phyloP scores from a whole-genome alignment of 2,329 filamentous ascomycete species.

The Nigrospora oryzae region DNA sequence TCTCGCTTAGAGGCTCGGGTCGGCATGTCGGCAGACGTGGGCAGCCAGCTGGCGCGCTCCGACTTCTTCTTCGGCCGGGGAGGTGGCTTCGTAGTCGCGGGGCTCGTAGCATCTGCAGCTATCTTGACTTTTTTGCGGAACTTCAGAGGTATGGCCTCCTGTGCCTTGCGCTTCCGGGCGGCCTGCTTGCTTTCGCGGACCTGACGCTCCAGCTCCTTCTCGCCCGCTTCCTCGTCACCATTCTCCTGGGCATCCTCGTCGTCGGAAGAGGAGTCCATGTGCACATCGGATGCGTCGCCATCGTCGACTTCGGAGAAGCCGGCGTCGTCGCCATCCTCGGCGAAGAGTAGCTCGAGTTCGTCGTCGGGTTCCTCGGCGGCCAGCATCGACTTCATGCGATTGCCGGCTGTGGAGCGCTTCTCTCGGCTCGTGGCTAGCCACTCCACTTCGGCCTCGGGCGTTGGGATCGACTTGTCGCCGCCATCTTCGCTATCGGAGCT shows the following conservation, averaged over 20 bases:
- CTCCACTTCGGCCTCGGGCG: slow-evolving; percentile 36
- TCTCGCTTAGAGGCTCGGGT: slow-evolving; percentile 49
- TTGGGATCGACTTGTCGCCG: slow-evolving; percentile 13
- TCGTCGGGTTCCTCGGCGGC: slow-evolving; percentile 64
- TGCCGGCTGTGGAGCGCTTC: slow-evolving; percentile 75
- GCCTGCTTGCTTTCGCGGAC: slow-evolving; percentile 59
- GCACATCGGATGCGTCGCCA: slow-evolving; percentile 60
- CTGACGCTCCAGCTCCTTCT: slow-evolving; percentile 74
- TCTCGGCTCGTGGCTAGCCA: slow-evolving; percentile 67
- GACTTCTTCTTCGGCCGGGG: slow-evolving; percentile 52
- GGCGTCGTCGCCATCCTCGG: slow-evolving; percentile 60
- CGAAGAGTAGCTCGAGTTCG: slow-evolving; percentile 67
- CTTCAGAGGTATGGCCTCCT: slow-evolving; percentile 62
- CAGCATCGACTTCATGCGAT: slow-evolving; percentile 71
- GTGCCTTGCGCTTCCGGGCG: slow-evolving; percentile 72
- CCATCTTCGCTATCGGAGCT: slow-evolving; percentile 26
- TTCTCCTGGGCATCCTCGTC: slow-evolving; percentile 71
- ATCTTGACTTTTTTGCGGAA: slow-evolving; percentile 73
- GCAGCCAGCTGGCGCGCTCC: slow-evolving; percentile 51
- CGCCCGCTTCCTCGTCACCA: slow-evolving; percentile 69
- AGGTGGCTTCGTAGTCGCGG: slow-evolving; percentile 26
- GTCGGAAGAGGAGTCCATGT: slow-evolving; percentile 78
- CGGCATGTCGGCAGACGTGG: slow-evolving; percentile 43
- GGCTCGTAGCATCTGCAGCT: slow-evolving; percentile 26
- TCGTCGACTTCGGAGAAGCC: slow-evolving; percentile 63